Conservation (phyloP, 257 asterid genomes). For the Prunella vulgaris region DNA sequence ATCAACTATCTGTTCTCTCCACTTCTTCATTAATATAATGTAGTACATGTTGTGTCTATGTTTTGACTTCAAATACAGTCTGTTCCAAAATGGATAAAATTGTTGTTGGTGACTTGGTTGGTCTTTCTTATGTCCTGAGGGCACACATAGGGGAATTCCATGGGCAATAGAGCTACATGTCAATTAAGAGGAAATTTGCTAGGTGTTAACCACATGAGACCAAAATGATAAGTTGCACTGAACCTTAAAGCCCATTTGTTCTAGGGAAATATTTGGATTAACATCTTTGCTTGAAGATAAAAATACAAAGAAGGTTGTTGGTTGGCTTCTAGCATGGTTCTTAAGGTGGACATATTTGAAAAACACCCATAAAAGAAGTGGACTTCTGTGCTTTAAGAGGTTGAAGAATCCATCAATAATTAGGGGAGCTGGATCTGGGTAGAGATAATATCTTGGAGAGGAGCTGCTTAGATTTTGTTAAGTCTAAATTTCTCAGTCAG, state of each 20-base stretch:
- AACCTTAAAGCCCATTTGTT: background rate
- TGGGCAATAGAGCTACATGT: background rate
- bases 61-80: background rate
- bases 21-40: background rate
- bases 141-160: background rate
- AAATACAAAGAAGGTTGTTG: background rate
- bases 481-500: background rate
- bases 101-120: background rate
- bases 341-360: background rate
- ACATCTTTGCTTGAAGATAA: background rate
- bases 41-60: background rate
- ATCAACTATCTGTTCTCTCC: background rate
- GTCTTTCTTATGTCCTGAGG: background rate
- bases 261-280: slow-evolving; percentile 1
- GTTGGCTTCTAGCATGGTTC: background rate
- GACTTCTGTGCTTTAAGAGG: background rate
- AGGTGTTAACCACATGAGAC: background rate
- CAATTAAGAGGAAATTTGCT: background rate
- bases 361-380: background rate
- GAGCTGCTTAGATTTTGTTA: background rate
- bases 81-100: background rate
- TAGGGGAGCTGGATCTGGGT: background rate
- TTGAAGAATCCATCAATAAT: background rate
- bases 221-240: background rate
- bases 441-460: background rate